Evolutionary conservation across 148 eudicot genomes (phyloP), one percentile per base, ranked within the genome.

Genomic region (Chenopodium quinoa): DNA sequence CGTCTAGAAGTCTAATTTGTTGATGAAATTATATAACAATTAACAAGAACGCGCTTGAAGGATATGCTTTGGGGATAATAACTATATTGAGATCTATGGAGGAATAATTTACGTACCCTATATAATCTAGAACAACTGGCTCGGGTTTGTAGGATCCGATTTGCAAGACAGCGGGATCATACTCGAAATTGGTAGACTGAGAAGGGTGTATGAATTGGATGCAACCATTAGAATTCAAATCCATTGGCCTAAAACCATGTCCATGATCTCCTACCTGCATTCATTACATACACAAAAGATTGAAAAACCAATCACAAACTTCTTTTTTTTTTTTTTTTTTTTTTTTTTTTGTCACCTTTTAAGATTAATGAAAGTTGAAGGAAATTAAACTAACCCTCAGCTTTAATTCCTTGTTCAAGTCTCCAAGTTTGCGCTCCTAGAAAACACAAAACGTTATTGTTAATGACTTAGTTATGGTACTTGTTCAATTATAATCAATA

Each of bases 401-500:
- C 91, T 93, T 95, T 76, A 95, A 89, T 74, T 92, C 94, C 89
- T 93, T 89, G 90, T 92, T 95, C 73, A 95, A 79, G 87, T 95
- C 97, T 71, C 99, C 97, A 25, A 92, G 97, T 29, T 92, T 93
- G 75, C 99, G 93, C 85, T 93, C 99, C 99, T 95, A 85, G 75
- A 25, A 22, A 60, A 62, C 8, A 22, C 9, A 6, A 5, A 62
- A 22, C 66, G 1, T 6, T 62, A 6, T 6, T 62, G 22, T 56
- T 3, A 56, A 4, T 17, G 16, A 10, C 19, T 58, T 58, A 19
- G 19, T 58, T 19, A 3, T 62, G 25, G 9, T 22, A 62, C 66
- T 62, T 20, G 6, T 2, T 12, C 14, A 50, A 50, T 50, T 12
- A 50, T 58, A 17, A 12, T 17, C 19, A 58, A 58, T 58, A 58